phyloP scores from a whole-genome alignment of 2,329 filamentous ascomycete genomes.

The Colletotrichum eremochloae region DNA sequence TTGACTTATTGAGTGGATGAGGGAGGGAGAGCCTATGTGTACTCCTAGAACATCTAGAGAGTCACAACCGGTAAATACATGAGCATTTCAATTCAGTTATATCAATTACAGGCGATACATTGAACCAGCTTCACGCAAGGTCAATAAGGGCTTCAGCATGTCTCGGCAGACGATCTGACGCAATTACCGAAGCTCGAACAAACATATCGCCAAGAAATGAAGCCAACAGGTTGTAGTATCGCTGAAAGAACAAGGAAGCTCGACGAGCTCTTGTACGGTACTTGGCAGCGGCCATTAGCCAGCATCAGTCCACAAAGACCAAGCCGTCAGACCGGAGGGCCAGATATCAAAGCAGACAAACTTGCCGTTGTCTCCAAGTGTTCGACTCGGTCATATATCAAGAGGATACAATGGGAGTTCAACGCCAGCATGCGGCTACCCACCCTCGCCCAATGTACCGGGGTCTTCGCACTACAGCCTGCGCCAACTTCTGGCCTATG shows the following conservation, averaged over 20 bases:
- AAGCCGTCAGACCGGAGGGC: slow-evolving; percentile 2
- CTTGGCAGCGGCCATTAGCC: neutral
- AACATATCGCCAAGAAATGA: neutral
- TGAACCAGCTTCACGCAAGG: neutral
- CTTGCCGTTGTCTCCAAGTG: neutral
- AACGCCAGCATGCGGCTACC: neutral
- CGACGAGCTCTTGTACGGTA: neutral
- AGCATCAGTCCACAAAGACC: neutral
- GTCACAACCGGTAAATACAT: neutral
- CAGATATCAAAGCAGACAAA: neutral
- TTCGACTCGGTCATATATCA: neutral
- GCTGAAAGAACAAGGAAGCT: neutral
- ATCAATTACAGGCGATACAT: neutral
- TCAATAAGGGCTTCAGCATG: neutral
- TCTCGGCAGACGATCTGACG: neutral
- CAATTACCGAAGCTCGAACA: too few species aligned
- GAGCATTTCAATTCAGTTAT: neutral
- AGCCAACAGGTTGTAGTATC: neutral
- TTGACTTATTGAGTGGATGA: neutral
- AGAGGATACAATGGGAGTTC: neutral
- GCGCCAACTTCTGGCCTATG: too few species aligned
- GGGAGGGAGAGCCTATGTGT: too few species aligned
- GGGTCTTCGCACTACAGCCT: neutral
- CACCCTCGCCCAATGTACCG: neutral
- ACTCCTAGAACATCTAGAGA: neutral